Evolutionary conservation across 208 protist species (phyloP).

Genomic region (Leptomonas pyrrhocoris): DNA sequence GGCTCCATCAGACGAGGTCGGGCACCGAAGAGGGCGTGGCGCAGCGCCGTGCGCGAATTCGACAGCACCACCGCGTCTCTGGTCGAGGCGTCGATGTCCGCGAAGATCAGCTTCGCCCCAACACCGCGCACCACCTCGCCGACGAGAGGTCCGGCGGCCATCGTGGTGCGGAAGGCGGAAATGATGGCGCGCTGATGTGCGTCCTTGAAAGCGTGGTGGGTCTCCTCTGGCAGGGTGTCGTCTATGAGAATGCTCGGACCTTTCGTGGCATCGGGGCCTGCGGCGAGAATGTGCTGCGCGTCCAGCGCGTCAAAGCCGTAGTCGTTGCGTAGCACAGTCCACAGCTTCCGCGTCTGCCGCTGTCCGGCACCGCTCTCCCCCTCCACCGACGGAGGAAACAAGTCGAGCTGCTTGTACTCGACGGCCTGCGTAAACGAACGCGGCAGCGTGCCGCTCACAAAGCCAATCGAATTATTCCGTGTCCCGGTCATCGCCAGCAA

Average conservation of each 20-base stretch:
- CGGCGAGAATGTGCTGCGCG: conserved; percentile 93
- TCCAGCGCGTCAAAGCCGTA: conserved; percentile 98
- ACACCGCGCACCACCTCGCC: conserved; percentile 93
- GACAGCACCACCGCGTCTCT: conserved; percentile 68
- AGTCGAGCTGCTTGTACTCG: conserved; percentile 54
- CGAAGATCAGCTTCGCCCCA: conserved; percentile 57
- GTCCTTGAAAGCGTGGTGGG: conserved; percentile 47
- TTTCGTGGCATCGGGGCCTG: conserved; percentile 83
- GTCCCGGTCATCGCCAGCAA: conserved; percentile 71
- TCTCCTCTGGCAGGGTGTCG: conserved; percentile 93
- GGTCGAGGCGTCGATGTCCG: conserved; percentile 44
- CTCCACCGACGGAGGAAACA: conserved; percentile 33
- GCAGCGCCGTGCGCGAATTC: conserved; percentile 92
- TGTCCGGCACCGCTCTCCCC: conserved; percentile 4
- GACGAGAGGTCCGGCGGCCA: conserved; percentile 95
- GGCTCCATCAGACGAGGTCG: conserved; percentile 98
- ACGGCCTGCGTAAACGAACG: conserved; percentile 49
- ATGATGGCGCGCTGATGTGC: conserved; percentile 95
- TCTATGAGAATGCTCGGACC: conserved; percentile 97
- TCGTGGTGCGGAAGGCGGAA: conserved; percentile 73
- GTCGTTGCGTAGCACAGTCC: conserved; percentile 55
- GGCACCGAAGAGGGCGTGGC: conserved; percentile 95
- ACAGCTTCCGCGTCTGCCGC: conserved; percentile 33
- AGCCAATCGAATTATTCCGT: conserved; percentile 48
- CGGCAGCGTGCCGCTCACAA: conserved; percentile 46